Percentiles rank a stretch among this genome's conserved stretches.
Evolutionary conservation across 129 eudicot species (phyloP).

Genomic region (Arctium lappa): DNA sequence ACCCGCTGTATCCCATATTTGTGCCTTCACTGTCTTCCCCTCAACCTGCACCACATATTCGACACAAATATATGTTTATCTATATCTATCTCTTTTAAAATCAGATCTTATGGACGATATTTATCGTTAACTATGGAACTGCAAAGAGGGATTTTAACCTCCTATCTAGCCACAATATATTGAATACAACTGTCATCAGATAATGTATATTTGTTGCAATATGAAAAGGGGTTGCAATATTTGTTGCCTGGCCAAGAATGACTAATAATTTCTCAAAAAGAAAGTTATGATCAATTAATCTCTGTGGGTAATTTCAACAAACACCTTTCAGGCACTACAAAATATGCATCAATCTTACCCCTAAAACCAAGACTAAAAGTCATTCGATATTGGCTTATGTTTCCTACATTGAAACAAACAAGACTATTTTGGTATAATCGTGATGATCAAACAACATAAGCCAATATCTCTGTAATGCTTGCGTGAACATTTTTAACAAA

Average conservation of each 20-base stretch:
- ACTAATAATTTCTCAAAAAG: neutral
- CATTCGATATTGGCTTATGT: neutral
- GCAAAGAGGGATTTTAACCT: neutral
- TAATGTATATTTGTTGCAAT: no score
- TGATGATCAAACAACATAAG: neutral
- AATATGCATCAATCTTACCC: neutral
- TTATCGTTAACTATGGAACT: neutral
- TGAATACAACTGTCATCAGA: neutral
- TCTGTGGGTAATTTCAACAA: constrained; percentile 13
- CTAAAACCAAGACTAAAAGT: neutral
- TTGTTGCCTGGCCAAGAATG: neutral
- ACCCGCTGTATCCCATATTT: constrained; percentile 93
- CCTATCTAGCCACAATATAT: neutral
- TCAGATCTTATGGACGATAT: neutral
- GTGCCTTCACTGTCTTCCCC: constrained; percentile 81
- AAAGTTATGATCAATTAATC: neutral
- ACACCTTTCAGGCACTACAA: constrained; percentile 14
- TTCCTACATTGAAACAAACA: neutral
- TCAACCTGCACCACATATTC: constrained; percentile 48
- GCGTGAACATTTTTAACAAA: neutral
- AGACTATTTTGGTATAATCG: neutral
- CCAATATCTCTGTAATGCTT: neutral
- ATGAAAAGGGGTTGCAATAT: neutral
- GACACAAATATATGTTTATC: neutral
- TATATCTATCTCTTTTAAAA: neutral